Evolutionary conservation across 352 stramenopile genomes (phyloP).

Genomic region (Phytophthora multivora): DNA sequence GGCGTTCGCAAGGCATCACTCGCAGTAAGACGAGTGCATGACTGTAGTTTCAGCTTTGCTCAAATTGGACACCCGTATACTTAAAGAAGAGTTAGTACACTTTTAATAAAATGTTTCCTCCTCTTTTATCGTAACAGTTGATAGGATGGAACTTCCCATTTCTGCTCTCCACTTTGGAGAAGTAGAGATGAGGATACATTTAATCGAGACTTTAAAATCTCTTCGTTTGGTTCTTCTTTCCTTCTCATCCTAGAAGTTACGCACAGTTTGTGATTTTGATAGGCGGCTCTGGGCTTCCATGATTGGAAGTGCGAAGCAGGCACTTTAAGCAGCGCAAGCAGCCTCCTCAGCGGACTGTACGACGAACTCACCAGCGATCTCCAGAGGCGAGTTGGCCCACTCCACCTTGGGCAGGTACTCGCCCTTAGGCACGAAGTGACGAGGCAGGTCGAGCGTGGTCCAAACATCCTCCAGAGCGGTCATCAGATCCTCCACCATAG

Average conservation of each 20-base stretch:
- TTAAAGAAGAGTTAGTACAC: too few relatives aligned
- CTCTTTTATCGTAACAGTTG: too few relatives aligned
- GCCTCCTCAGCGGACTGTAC: constrained; percentile 36
- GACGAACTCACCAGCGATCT: constrained; percentile 51
- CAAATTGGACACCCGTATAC: not conserved
- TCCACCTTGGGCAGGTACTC: constrained; percentile 84
- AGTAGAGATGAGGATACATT: constrained; percentile 24
- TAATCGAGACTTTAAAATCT: constrained; percentile 31
- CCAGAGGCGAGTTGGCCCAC: constrained; percentile 68
- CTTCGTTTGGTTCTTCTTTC: constrained; percentile 15
- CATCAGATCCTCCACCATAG: constrained; percentile 90
- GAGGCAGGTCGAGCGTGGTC: constrained; percentile 81
- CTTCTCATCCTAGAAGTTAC: constrained; percentile 33
- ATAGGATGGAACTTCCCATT: constrained; percentile 31
- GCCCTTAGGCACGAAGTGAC: constrained; percentile 61
- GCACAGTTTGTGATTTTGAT: constrained; percentile 25
- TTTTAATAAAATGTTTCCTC: too few relatives aligned
- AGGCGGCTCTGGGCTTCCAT: constrained; percentile 5
- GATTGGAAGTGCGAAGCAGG: constrained; percentile 16
- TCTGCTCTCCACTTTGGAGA: constrained; percentile 14
- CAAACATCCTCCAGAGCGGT: constrained; percentile 85
- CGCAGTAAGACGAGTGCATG: too few relatives aligned
- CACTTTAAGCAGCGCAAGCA: constrained; percentile 41
- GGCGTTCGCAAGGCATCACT: not conserved
- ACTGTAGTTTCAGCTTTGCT: not conserved